These are phyloP conservation scores for Hyphopichia fennica DNA, from an alignment of 1,139 yeast species.

Conservation along the genomic window DNA sequence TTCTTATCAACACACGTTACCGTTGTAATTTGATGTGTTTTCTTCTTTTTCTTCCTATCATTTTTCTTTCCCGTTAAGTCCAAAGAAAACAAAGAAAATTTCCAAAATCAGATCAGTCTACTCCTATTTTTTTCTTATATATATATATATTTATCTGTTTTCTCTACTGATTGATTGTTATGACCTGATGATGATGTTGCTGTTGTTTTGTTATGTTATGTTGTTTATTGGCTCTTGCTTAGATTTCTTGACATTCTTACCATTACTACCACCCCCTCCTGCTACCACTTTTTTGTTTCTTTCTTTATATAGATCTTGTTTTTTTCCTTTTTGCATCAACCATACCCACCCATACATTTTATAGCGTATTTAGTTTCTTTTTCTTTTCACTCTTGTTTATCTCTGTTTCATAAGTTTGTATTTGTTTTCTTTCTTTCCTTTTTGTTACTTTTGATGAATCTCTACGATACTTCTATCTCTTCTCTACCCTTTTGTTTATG, in stretches of 20 bases:
- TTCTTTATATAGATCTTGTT: neutral
- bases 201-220: no score
- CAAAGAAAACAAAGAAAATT: no score
- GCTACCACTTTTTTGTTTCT: neutral
- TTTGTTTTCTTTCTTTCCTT: neutral
- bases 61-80: no score
- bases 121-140: no score
- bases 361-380: neutral
- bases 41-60: neutral
- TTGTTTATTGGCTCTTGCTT: no score
- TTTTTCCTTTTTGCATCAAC: neutral
- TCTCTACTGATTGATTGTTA: neutral
- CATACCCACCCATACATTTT: neutral
- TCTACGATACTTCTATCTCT: neutral
- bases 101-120: no score
- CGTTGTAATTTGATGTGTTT: neutral
- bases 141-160: neutral
- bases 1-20: neutral
- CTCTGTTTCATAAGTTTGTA: neutral
- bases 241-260: no score
- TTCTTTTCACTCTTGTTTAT: neutral
- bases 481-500: neutral
- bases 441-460: neutral
- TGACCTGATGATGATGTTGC: neutral
- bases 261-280: no score